Percentiles rank a stretch among this genome's conserved stretches.
Evolutionary conservation across 2,329 filamentous ascomycete species (phyloP).

Genomic region (Fusarium succisae): DNA sequence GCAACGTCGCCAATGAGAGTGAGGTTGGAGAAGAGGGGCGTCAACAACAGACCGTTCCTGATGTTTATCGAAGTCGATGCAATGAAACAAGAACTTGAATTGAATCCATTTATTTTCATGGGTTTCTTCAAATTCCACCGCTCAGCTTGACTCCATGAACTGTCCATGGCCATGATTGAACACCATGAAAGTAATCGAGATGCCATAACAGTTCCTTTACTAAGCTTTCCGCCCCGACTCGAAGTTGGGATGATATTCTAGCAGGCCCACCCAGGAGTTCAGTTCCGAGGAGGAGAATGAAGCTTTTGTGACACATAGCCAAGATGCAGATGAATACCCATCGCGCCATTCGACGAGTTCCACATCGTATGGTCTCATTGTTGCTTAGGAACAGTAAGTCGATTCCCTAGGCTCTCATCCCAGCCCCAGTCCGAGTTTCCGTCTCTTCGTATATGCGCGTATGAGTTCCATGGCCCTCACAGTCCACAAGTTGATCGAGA

Average conservation of each 20-base stretch:
- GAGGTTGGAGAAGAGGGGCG: neutral
- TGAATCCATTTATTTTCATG: fast-evolving
- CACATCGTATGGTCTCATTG: neutral
- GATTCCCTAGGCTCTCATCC: neutral
- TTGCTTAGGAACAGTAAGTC: neutral
- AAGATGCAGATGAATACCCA: neutral
- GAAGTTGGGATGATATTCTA: neutral
- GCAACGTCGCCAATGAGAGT: neutral
- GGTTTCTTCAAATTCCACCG: fast-evolving
- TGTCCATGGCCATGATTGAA: neutral
- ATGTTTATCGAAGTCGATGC: neutral
- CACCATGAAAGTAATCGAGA: neutral
- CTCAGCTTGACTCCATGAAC: neutral
- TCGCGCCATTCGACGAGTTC: neutral
- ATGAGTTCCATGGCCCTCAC: neutral
- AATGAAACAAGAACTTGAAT: neutral
- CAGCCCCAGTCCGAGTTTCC: no score
- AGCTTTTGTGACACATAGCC: neutral
- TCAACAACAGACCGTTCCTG: neutral
- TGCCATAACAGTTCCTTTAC: no score
- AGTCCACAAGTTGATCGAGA: neutral
- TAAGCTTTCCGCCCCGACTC: no score
- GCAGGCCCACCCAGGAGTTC: neutral
- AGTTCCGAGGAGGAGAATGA: neutral
- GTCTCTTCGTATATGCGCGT: neutral